Percentiles rank a stretch among this genome's conserved stretches.
Conservation (phyloP, 352 stramenopile genomes). For the Phytophthora citricola region DNA sequence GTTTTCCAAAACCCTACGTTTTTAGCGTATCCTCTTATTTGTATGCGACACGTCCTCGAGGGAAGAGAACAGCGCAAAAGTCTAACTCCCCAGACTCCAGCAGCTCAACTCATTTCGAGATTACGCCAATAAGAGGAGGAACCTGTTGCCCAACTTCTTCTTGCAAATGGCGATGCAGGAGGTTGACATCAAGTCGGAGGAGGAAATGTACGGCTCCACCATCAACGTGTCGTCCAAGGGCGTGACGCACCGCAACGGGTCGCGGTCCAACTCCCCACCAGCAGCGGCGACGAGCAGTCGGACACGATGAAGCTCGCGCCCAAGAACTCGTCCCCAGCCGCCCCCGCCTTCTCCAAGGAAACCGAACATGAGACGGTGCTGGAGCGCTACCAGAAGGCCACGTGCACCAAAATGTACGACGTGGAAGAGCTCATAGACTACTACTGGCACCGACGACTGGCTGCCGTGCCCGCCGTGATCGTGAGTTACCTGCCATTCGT, state of each 20-base stretch:
- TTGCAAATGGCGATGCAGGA: slow-evolving; percentile 19
- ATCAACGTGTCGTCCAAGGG: slow-evolving; percentile 30
- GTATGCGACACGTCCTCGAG: slow-evolving; percentile 26
- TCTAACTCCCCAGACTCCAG: background rate
- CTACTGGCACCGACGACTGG: slow-evolving; percentile 83
- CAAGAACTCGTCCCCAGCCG: slow-evolving; percentile 24
- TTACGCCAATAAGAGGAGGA: slow-evolving; percentile 23
- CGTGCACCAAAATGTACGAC: slow-evolving; percentile 88
- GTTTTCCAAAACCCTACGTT: background rate
- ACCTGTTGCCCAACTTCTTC: too few relatives aligned
- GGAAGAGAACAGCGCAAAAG: slow-evolving; percentile 7
- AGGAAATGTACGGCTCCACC: slow-evolving; percentile 35
- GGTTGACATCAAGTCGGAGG: slow-evolving; percentile 12
- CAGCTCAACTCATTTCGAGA: slow-evolving; percentile 32
- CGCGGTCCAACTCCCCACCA: slow-evolving; percentile 43
- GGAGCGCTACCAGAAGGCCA: slow-evolving; percentile 76
- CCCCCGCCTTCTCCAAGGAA: slow-evolving; percentile 30
- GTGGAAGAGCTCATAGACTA: slow-evolving; percentile 88
- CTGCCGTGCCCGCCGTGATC: slow-evolving; percentile 71
- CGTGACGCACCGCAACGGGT: slow-evolving; percentile 42
- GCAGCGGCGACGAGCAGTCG: slow-evolving; percentile 47
- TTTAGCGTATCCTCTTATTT: slow-evolving; percentile 5
- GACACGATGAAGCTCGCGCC: slow-evolving; percentile 36
- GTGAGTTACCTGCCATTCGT: slow-evolving; percentile 88
- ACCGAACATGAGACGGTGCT: slow-evolving; percentile 47